phyloP scores from a whole-genome alignment of 495 filamentous ascomycete genomes.

The Aspergillus nanangensis region DNA sequence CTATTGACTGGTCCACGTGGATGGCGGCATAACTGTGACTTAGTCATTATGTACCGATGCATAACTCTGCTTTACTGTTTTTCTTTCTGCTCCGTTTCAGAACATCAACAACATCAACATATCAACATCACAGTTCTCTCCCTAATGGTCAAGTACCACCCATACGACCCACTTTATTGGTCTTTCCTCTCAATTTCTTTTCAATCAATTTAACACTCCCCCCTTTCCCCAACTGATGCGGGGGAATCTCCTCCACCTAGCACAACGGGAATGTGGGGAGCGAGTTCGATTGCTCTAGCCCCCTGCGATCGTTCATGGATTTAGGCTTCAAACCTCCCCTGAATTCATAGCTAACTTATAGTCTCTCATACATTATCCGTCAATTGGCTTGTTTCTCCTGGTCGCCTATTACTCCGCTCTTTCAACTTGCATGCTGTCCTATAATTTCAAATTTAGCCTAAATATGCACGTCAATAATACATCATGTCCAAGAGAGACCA shows the following conservation, averaged over 20 bases:
- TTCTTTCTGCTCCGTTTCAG: too few species aligned
- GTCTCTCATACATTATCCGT: too few species aligned
- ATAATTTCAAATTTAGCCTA: neutral
- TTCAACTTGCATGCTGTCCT: neutral
- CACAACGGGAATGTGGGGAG: neutral
- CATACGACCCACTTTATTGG: too few species aligned
- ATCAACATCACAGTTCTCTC: neutral
- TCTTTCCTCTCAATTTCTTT: too few species aligned
- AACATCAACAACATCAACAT: neutral
- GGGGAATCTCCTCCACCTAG: neutral
- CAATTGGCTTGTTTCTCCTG: neutral
- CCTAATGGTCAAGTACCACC: too few species aligned
- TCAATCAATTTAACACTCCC: too few species aligned
- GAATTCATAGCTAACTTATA: too few species aligned
- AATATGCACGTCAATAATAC: neutral
- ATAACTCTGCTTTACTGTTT: too few species aligned
- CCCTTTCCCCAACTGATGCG: too few species aligned
- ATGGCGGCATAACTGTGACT: neutral
- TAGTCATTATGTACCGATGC: neutral
- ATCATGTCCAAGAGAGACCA: neutral
- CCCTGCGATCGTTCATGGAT: too few species aligned
- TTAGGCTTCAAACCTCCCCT: neutral
- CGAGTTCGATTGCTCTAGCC: too few species aligned
- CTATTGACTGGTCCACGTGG: neutral
- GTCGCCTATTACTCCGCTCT: neutral